Evolutionary conservation across 768 basidiomycete genomes (phyloP).

Genomic region (Kwoniella sp.): DNA sequence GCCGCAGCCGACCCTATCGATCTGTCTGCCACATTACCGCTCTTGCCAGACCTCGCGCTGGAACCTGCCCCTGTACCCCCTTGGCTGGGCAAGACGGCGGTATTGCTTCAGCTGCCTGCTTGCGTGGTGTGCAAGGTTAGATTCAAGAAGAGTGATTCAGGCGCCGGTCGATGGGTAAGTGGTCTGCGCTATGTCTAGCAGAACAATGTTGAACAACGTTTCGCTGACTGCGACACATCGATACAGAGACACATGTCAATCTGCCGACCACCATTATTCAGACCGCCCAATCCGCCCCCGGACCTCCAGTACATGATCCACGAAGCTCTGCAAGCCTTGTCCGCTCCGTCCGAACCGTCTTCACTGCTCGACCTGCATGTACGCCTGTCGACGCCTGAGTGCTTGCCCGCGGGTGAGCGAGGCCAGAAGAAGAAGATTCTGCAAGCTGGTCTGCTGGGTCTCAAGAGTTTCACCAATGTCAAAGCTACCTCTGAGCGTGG

Average conservation of each 20-base stretch:
- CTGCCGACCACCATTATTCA: constrained; percentile 34
- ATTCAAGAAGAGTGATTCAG: constrained; percentile 35
- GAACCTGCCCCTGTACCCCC: constrained; percentile 20
- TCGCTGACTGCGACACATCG: too few relatives aligned
- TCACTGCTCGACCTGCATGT: constrained; percentile 34
- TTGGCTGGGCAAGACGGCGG: constrained; percentile 31
- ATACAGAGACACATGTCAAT: constrained; percentile 37
- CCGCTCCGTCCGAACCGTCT: constrained; percentile 10
- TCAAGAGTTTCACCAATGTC: constrained; percentile 22
- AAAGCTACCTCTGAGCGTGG: constrained; percentile 20
- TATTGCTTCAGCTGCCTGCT: constrained; percentile 10
- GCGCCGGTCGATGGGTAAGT: constrained; percentile 37
- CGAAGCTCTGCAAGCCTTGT: constrained; percentile 18
- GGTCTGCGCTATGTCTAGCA: too few relatives aligned
- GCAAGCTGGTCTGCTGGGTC: background rate
- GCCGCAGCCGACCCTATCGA: background rate
- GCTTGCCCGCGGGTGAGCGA: background rate
- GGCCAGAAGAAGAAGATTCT: constrained; percentile 6
- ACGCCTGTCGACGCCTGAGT: background rate
- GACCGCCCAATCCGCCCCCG: constrained; percentile 37
- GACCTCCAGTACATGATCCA: constrained; percentile 27
- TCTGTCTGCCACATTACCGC: constrained; percentile 13
- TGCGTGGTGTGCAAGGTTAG: constrained; percentile 30
- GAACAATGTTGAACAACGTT: too few relatives aligned
- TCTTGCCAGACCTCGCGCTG: constrained; percentile 12